Conservation (phyloP, 108 stramenopile genomes). For the Stephanodiscus triporus region DNA sequence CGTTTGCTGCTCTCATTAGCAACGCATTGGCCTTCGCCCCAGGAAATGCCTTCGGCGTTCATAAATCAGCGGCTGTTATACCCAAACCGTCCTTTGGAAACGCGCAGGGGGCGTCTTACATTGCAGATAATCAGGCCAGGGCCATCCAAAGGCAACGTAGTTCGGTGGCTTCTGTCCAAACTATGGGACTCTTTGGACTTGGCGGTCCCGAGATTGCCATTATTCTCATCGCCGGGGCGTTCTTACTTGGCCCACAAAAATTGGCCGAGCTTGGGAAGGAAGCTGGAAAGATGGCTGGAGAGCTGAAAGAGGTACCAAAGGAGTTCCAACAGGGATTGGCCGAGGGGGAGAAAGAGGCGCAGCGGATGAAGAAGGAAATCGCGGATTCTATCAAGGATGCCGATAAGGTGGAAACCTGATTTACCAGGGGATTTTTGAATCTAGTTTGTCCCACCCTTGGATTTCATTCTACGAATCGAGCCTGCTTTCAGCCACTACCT, state of each 20-base stretch:
- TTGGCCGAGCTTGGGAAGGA: conserved; percentile 92
- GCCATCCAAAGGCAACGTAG: conserved; percentile 61
- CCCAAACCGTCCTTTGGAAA: conserved; percentile 21
- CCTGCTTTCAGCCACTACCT: not conserved
- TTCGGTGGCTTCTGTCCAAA: conserved; percentile 80
- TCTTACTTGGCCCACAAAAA: conserved; percentile 93
- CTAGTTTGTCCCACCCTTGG: not conserved
- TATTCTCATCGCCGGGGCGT: conserved; percentile 89
- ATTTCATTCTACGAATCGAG: not conserved
- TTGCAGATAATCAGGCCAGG: conserved; percentile 41
- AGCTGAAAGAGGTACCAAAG: conserved; percentile 94
- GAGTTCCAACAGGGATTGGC: conserved; percentile 93
- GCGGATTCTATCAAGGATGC: conserved; percentile 42
- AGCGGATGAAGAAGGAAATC: conserved; percentile 64
- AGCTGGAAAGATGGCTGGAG: conserved; percentile 94
- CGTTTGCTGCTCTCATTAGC: conserved; percentile 24
- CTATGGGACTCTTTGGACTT: conserved; percentile 91
- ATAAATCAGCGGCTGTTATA: conserved; percentile 8
- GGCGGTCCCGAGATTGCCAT: conserved; percentile 94
- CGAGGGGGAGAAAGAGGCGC: conserved; percentile 87
- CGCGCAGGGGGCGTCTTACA: conserved; percentile 40
- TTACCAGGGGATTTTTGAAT: not conserved
- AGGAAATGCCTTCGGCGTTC: conserved; percentile 37
- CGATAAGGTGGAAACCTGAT: conserved; percentile 41
- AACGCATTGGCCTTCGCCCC: conserved; percentile 44